Conservation (phyloP, 495 filamentous ascomycete genomes). For the Aspergillus nidulans region DNA sequence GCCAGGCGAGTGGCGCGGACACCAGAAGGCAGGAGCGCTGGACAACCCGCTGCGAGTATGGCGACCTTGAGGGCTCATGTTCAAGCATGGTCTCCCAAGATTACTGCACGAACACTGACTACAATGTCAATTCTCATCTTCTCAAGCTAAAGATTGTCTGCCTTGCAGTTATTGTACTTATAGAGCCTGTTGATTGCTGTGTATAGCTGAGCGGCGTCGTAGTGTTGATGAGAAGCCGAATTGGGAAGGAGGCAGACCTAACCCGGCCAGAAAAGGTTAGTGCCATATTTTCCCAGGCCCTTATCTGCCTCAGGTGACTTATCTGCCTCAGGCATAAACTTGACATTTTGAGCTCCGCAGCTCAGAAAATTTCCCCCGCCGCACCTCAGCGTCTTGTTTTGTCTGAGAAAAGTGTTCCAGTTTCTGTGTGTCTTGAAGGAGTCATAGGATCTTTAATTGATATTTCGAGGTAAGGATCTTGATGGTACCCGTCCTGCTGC, state of each 20-base stretch:
- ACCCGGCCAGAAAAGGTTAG: constrained; percentile 4
- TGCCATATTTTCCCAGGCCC: neutral
- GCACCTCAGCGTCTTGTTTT: constrained; percentile 14
- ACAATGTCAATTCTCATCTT: neutral
- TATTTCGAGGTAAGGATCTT: constrained; percentile 8
- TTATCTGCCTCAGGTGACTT: constrained; percentile 4
- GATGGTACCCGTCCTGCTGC: neutral
- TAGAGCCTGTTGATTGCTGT: neutral
- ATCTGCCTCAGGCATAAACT: constrained; percentile 27
- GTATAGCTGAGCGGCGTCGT: neutral
- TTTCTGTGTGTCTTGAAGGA: neutral
- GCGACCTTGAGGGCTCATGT: neutral
- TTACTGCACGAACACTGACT: neutral
- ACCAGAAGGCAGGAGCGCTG: constrained; percentile 7
- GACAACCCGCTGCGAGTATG: neutral
- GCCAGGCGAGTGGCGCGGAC: neutral
- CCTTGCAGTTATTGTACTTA: neutral
- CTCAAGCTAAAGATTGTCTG: neutral
- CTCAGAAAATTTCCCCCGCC: constrained; percentile 34
- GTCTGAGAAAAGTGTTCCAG: constrained; percentile 1
- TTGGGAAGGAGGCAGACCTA: constrained; percentile 1
- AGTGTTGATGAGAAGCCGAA: neutral
- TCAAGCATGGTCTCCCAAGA: neutral
- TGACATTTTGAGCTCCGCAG: constrained; percentile 23
- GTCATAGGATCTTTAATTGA: neutral